Percentiles rank a stretch among this genome's conserved stretches.
Conservation (phyloP, 106 monocot species). For the Allium cepa region DNA sequence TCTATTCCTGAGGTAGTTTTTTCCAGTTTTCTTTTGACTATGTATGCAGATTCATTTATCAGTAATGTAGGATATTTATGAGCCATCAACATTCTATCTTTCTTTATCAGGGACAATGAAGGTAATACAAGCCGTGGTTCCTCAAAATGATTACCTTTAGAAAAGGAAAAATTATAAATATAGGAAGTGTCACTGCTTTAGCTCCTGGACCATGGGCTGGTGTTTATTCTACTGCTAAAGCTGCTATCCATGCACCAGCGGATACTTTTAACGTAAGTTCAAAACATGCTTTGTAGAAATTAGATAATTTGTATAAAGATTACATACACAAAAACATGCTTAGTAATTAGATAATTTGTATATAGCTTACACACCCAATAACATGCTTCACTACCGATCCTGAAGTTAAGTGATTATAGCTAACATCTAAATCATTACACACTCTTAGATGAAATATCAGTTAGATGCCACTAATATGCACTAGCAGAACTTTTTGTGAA, state of each 20-base stretch:
- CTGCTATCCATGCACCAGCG: slow-evolving; percentile 67
- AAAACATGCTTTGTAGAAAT: background rate
- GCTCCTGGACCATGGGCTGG: slow-evolving; percentile 94
- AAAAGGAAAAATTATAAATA: slow-evolving; percentile 84
- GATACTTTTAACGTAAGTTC: slow-evolving; percentile 66
- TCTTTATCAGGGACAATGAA: too few relatives aligned
- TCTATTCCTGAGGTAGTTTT: background rate
- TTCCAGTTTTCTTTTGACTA: slow-evolving; percentile 11
- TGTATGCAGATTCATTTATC: too few relatives aligned
- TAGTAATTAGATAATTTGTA: background rate
- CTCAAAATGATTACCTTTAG: slow-evolving; percentile 64
- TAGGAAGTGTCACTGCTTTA: slow-evolving; percentile 76
- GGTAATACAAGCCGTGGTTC: too few relatives aligned
- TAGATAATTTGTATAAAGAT: too few relatives aligned
- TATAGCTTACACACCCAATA: background rate
- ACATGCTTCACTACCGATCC: background rate
- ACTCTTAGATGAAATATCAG: background rate
- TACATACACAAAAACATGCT: background rate
- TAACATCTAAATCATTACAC: background rate
- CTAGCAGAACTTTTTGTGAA: background rate
- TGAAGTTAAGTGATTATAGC: background rate
- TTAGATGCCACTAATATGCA: background rate
- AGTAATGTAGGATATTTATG: too few relatives aligned
- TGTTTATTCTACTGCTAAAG: slow-evolving; percentile 75
- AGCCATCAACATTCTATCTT: too few relatives aligned